A percentile compares a stretch with the other conserved stretches of the same genome.
Conservation (phyloP, 192 early-diverging fungal species). For the Kappamyces sp. region DNA sequence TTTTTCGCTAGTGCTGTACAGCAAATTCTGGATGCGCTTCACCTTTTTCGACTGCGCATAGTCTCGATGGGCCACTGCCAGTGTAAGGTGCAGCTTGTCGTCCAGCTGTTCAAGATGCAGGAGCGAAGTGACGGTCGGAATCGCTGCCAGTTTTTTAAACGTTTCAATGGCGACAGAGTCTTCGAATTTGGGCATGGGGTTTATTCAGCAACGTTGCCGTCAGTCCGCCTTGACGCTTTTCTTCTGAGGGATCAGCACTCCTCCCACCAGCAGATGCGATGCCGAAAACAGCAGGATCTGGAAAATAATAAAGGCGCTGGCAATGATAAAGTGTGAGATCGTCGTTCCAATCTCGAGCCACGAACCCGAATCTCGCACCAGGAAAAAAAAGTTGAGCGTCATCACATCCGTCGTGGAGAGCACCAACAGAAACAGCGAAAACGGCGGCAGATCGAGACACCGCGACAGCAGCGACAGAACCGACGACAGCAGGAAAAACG, state of each 20-base stretch:
- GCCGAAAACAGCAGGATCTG: slow-evolving; percentile 80
- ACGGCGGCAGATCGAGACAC: slow-evolving; percentile 73
- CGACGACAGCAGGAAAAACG: slow-evolving; percentile 86
- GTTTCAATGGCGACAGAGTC: slow-evolving; percentile 1
- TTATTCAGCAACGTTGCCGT: too few species aligned
- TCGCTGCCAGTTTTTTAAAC: not conserved
- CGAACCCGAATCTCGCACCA: slow-evolving; percentile 83
- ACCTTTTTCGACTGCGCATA: not conserved
- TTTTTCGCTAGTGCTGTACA: not conserved
- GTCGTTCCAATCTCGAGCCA: slow-evolving; percentile 97
- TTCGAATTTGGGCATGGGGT: slow-evolving; percentile 4
- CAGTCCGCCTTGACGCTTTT: not conserved
- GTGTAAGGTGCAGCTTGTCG: not conserved
- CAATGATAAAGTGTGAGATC: slow-evolving; percentile 93
- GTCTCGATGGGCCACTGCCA: not conserved
- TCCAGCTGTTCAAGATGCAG: not conserved
- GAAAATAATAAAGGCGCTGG: slow-evolving; percentile 86
- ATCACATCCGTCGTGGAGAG: slow-evolving; percentile 84
- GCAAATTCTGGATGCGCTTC: not conserved
- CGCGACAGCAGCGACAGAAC: slow-evolving; percentile 72
- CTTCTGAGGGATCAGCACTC: slow-evolving; percentile 33
- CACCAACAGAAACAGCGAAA: slow-evolving; percentile 81
- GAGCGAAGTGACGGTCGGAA: not conserved
- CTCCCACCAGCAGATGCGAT: slow-evolving; percentile 55
- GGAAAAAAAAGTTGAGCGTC: slow-evolving; percentile 95